These are phyloP conservation scores for Yamadazyma friedrichii DNA, from an alignment of 1,139 yeast species.

Conservation along the genomic window DNA sequence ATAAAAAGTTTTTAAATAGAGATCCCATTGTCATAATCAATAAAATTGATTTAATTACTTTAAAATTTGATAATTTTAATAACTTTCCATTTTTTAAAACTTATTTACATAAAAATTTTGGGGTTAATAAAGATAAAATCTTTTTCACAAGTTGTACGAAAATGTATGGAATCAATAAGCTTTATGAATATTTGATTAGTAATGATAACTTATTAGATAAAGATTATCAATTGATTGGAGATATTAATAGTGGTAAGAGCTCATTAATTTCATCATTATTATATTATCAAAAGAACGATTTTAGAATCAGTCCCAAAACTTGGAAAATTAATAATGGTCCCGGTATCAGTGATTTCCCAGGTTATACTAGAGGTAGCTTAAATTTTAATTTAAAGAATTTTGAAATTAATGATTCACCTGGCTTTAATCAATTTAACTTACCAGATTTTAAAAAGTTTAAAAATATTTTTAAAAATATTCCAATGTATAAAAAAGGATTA, in stretches of 20 bases:
- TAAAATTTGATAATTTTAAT: conserved; percentile 25
- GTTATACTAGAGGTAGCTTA: conserved; percentile 43
- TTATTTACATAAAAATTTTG: conserved; percentile 38
- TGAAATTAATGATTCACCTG: conserved; percentile 56
- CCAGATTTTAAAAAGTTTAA: conserved; percentile 30
- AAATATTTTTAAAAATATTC: conserved; percentile 18
- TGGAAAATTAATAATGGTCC: conserved; percentile 31
- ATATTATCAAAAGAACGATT: conserved; percentile 9
- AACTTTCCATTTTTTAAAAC: conserved; percentile 48
- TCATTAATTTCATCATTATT: conserved; percentile 42
- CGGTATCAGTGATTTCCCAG: conserved; percentile 53
- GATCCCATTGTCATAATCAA: conserved; percentile 48
- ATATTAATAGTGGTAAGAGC: conserved; percentile 77
- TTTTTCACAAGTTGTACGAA: conserved; percentile 48
- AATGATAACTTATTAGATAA: conserved; percentile 11
- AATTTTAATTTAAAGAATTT: conserved; percentile 7
- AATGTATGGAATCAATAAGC: conserved; percentile 47
- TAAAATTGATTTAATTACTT: conserved; percentile 54
- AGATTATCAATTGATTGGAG: conserved; percentile 60
- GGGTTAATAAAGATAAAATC: conserved; percentile 45
- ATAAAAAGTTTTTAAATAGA: conserved; percentile 30
- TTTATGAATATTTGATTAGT: neutral
- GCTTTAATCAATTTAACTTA: conserved; percentile 33
- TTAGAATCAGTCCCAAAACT: conserved; percentile 7
- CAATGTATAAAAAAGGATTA: conserved; percentile 29